phyloP scores from a whole-genome alignment of 345 rosid genomes.

The Eucalyptus sp. region DNA sequence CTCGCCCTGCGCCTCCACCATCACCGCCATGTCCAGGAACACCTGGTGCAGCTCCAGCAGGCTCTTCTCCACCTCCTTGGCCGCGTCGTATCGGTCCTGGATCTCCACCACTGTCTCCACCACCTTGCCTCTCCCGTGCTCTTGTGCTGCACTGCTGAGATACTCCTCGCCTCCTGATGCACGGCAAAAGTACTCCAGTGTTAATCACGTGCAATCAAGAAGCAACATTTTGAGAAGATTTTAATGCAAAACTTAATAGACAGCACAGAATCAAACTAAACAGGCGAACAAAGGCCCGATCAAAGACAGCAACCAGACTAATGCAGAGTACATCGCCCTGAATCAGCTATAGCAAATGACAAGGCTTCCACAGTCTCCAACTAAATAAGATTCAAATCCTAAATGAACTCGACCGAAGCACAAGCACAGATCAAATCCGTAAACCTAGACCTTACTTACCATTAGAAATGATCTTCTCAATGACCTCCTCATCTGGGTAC shows the following conservation, averaged over 20 bases:
- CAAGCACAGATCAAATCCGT: not conserved
- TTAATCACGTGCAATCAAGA: not conserved
- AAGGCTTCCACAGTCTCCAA: not conserved
- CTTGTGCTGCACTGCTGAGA: slow-evolving; percentile 60
- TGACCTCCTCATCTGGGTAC: slow-evolving; percentile 66
- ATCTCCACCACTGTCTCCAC: slow-evolving; percentile 90
- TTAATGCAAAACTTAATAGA: not conserved
- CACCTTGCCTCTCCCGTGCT: slow-evolving; percentile 90
- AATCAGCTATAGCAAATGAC: not conserved
- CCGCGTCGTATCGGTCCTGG: slow-evolving; percentile 82
- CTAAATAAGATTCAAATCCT: not conserved
- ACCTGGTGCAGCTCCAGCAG: slow-evolving; percentile 88
- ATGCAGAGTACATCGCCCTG: not conserved
- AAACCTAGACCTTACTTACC: slow-evolving; percentile 10
- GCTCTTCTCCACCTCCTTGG: slow-evolving; percentile 90
- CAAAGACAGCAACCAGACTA: not conserved
- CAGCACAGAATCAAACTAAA: not conserved
- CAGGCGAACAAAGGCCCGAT: not conserved
- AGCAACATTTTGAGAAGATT: not conserved
- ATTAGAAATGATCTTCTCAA: slow-evolving; percentile 60
- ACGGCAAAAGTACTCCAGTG: not conserved
- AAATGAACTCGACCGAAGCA: not conserved
- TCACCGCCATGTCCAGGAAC: slow-evolving; percentile 91
- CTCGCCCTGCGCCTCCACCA: slow-evolving; percentile 93
- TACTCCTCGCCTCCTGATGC: slow-evolving; percentile 59